phyloP scores from a whole-genome alignment of 2,329 filamentous ascomycete species.

The Penicillium vulpinum region DNA sequence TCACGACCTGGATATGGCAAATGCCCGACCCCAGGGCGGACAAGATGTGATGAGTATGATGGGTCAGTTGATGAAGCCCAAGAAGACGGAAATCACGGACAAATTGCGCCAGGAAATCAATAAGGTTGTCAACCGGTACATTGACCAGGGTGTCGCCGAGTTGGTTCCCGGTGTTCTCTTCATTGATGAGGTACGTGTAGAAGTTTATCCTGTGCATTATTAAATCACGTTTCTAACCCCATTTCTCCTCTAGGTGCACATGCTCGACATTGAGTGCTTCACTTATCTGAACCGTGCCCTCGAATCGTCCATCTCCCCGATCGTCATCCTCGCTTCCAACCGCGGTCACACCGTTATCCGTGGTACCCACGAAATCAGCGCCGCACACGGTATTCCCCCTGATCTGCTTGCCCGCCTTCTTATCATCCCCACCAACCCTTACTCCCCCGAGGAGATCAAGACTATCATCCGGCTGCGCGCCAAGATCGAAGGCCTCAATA shows the following conservation, averaged over 20 bases:
- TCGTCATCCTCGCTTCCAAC: slow-evolving; percentile 97
- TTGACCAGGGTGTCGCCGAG: slow-evolving; percentile 96
- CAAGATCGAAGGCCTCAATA: slow-evolving; percentile 74
- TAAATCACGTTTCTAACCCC: slow-evolving; percentile 4
- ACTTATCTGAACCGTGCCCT: slow-evolving; percentile 98
- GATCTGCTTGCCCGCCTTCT: slow-evolving; percentile 92
- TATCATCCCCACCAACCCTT: slow-evolving; percentile 92
- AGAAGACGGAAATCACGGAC: slow-evolving; percentile 99
- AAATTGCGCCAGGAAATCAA: slow-evolving; percentile 96
- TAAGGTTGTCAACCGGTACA: slow-evolving; percentile 98
- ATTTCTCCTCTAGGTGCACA: slow-evolving; percentile 71
- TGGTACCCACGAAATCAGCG: slow-evolving; percentile 74
- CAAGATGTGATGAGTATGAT: slow-evolving; percentile 99
- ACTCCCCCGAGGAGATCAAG: slow-evolving; percentile 85
- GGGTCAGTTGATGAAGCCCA: slow-evolving; percentile 99
- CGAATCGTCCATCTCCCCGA: slow-evolving; percentile 90
- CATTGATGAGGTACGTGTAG: slow-evolving; percentile 80
- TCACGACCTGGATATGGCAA: slow-evolving; percentile 94
- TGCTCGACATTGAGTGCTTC: slow-evolving; percentile 99
- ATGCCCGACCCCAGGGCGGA: slow-evolving; percentile 89
- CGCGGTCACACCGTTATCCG: slow-evolving; percentile 90
- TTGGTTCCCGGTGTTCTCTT: slow-evolving; percentile 97
- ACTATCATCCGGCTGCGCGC: slow-evolving; percentile 84
- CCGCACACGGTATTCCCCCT: slow-evolving; percentile 89
- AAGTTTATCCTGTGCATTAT: slow-evolving; percentile 20